Conservation (phyloP, 441 rosid genomes). For the Gossypium gossypioides region DNA sequence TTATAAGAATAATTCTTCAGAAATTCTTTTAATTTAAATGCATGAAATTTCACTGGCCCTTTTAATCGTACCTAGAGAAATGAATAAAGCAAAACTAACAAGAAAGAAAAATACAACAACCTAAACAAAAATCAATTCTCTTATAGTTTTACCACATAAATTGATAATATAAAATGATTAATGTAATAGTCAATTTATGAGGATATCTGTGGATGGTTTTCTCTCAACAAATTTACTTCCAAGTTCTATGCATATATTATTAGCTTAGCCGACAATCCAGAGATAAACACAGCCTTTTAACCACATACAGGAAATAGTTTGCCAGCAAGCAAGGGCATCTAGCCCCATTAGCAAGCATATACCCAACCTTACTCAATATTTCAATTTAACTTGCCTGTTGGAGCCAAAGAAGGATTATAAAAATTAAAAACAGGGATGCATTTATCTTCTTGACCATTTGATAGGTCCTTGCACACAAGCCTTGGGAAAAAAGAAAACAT, state of each 20-base stretch:
- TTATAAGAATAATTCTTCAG: not conserved
- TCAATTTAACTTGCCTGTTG: conserved; percentile 36
- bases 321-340: not conserved
- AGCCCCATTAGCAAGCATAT: not conserved
- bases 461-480: conserved; percentile 41
- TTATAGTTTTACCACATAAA: not conserved
- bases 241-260: not conserved
- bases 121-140: not conserved
- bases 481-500: conserved; percentile 23
- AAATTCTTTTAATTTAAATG: not conserved
- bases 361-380: not conserved
- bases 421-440: conserved; percentile 38
- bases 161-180: not conserved
- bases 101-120: not conserved
- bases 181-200: not conserved
- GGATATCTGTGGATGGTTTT: not conserved
- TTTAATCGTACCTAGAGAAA: not conserved
- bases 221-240: not conserved
- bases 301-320: not conserved
- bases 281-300: not conserved
- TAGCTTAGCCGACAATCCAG: not conserved
- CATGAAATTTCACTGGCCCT: not conserved
- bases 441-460: conserved; percentile 35
- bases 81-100: not conserved
- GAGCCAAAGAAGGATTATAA: conserved; percentile 31